Base-by-base conservation (phyloP, 2,329 filamentous ascomycete genomes). In the Colletotrichum nymphaeae region DNA sequence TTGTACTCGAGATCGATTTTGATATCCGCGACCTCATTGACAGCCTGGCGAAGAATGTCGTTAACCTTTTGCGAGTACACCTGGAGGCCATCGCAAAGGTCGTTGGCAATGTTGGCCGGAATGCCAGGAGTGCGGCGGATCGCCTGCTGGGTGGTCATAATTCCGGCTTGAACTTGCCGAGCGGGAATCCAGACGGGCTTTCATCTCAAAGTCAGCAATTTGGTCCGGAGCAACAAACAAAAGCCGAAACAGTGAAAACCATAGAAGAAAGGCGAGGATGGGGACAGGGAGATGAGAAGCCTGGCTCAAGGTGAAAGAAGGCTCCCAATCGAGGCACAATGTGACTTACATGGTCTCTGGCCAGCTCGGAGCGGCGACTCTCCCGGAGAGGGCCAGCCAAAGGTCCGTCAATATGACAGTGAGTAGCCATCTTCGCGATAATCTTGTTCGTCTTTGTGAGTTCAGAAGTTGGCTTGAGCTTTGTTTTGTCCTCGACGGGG, bases 1-100 rank as follows among this genome's bases (percentile, higher is more conserved):
- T 76, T 78, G 75, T 84, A 83, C 24, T 76, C 74, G 5, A 84
- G 71, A 57, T 83, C 80, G 5, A 76, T 77, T 19, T 78, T 77
- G 1, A 84, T 63, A n/a, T 75, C 74, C 11, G 74, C 67, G 28
- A 74, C 69, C 49, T 75, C 74, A 16, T 75, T 74, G 56, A 75
- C 71, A 14, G 67, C 73, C 52, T 75, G 73, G 3, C 74, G 74
- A 46, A 75, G 67, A 19, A 72, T 64, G 52, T 79, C 78, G 63
- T 77, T 77, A 49, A 85, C 77, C 19, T 75, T 78, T 30, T 82
- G 79, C 8, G 76, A 70, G 65, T 82, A 81, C 32, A 63, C 65
- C 52, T 72, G 70, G n/a, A 75, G 69, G 8, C 69, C 69, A 2
- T 73, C 63, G 19, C 74, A 75, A 28, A 75, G 66, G 35, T 75